Conservation (phyloP, 2,329 filamentous ascomycete species). For the Xylogone sp. region DNA sequence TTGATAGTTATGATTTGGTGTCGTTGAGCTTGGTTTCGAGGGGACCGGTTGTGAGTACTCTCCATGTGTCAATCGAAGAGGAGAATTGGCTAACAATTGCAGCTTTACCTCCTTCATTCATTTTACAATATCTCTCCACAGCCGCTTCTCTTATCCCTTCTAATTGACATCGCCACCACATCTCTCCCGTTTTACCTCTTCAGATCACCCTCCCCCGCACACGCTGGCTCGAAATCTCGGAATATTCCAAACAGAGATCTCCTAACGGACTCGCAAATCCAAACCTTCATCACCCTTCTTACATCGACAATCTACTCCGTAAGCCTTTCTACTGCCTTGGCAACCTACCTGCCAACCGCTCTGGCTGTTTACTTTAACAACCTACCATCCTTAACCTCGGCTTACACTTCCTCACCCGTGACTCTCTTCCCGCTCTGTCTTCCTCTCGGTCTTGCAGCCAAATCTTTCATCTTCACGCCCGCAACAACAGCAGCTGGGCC, state of each 20-base stretch:
- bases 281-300: conserved; percentile 62
- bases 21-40: conserved; percentile 67
- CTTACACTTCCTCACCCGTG: conserved; percentile 59
- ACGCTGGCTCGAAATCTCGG: conserved; percentile 48
- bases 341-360: conserved; percentile 65
- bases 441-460: conserved; percentile 64
- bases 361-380: conserved; percentile 74
- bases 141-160: conserved; percentile 58
- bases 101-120: conserved; percentile 70
- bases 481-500: conserved; percentile 50
- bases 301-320: conserved; percentile 72
- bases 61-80: conserved; percentile 9
- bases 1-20: conserved; percentile 69
- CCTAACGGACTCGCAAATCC: conserved; percentile 58
- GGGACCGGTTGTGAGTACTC: conserved; percentile 60
- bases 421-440: conserved; percentile 55
- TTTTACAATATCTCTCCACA: conserved; percentile 70
- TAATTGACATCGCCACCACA: conserved; percentile 65
- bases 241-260: conserved; percentile 52
- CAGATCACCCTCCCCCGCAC: conserved; percentile 61
- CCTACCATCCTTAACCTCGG: conserved; percentile 64
- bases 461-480: conserved; percentile 74
- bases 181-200: conserved; percentile 73
- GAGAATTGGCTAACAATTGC: conserved; percentile 7
- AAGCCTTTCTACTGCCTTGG: conserved; percentile 65